These are phyloP conservation scores for Syzygium jambos DNA, from an alignment of 345 rosid species.

Conservation along the genomic window DNA sequence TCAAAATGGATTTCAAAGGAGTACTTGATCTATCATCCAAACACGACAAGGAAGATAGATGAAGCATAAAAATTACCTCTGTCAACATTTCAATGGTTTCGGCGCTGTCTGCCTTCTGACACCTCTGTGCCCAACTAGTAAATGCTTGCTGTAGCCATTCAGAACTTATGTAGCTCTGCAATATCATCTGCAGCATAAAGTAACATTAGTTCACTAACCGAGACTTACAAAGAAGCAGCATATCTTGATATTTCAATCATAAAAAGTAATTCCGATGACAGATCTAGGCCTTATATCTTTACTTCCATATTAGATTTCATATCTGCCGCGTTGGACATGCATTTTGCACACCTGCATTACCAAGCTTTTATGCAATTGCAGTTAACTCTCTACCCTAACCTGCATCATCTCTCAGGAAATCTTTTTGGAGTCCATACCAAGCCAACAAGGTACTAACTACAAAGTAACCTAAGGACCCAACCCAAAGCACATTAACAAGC, in stretches of 20 bases:
- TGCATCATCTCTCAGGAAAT: neutral
- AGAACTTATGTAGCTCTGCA: constrained; percentile 47
- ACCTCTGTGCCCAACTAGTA: constrained; percentile 55
- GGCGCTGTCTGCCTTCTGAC: constrained; percentile 63
- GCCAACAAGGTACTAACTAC: neutral
- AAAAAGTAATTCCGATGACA: neutral
- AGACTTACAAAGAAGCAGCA: neutral
- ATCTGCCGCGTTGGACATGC: neutral
- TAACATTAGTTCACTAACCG: neutral
- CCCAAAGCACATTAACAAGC: neutral
- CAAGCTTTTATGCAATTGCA: neutral
- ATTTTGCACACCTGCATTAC: neutral
- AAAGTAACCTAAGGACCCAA: neutral
- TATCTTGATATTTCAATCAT: neutral
- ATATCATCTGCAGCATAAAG: constrained; percentile 54
- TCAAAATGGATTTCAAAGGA: neutral
- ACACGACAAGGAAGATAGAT: neutral
- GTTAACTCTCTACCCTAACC: neutral
- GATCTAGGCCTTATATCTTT: neutral
- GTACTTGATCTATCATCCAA: neutral
- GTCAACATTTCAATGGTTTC: constrained; percentile 78
- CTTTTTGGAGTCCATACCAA: neutral
- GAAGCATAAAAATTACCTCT: constrained; percentile 44
- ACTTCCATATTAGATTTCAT: neutral
- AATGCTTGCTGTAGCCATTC: constrained; percentile 59